These are phyloP conservation scores for Curvularia hawaiiensis DNA, from an alignment of 2,329 filamentous ascomycete genomes.

Conservation along the genomic window DNA sequence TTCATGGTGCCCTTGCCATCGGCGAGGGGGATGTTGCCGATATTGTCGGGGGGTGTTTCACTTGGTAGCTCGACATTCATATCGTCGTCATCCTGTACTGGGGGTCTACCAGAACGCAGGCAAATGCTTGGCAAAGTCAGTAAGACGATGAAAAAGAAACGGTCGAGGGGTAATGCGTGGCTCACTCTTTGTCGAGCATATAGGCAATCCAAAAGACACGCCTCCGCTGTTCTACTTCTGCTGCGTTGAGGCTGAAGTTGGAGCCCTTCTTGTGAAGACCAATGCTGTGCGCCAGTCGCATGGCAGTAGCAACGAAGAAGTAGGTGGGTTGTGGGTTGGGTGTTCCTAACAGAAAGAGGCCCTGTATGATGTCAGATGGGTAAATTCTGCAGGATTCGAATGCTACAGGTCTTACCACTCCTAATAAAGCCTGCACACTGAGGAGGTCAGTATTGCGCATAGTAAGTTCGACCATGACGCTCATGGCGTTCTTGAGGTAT, in stretches of 20 bases:
- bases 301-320: conserved; percentile 86
- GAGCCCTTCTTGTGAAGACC: conserved; percentile 92
- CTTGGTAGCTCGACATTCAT: conserved; percentile 98
- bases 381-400: neutral
- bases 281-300: conserved; percentile 89
- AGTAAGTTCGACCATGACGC: conserved; percentile 86
- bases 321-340: conserved; percentile 96
- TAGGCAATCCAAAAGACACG: conserved; percentile 80
- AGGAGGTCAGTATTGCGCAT: conserved; percentile 96
- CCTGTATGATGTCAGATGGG: conserved; percentile 48
- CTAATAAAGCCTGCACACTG: conserved; percentile 90
- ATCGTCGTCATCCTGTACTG: conserved; percentile 76
- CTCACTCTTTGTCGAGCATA: conserved; percentile 71
- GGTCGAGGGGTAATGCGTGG: conserved; percentile 5
- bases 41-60: conserved; percentile 86
- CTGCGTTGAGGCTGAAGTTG: conserved; percentile 89
- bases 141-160: neutral
- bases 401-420: conserved; percentile 65
- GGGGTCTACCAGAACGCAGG: conserved; percentile 72
- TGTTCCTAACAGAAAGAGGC: conserved; percentile 92
- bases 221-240: conserved; percentile 90
- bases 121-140: conserved; percentile 59
- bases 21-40: conserved; percentile 89
- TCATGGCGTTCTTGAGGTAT: conserved; percentile 96
- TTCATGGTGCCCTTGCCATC: conserved; percentile 94